Conservation (phyloP, 2,329 filamentous ascomycete species). For the Fusarium anthophilum region DNA sequence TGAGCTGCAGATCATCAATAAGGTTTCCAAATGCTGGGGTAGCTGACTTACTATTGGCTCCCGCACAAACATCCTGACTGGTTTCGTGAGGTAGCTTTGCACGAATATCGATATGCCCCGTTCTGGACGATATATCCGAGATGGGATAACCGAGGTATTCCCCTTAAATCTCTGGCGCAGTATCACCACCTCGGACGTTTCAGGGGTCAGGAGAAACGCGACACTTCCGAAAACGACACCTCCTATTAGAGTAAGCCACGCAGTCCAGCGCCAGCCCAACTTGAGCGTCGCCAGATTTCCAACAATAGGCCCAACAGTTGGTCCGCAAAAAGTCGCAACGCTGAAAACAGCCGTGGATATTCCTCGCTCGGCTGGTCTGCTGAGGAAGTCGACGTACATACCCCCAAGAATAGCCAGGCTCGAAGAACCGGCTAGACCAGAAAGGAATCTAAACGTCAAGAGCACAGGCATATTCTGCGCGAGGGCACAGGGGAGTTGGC, state of each 20-base stretch:
- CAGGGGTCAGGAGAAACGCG: background rate
- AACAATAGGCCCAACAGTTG: background rate
- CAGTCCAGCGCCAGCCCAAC: background rate
- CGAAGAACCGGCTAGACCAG: background rate
- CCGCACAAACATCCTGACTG: background rate
- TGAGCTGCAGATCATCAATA: background rate
- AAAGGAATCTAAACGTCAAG: background rate
- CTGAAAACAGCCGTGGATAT: background rate
- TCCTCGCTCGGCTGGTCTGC: background rate
- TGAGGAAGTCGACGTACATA: background rate
- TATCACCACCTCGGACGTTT: background rate
- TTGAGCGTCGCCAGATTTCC: background rate
- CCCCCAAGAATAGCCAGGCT: background rate
- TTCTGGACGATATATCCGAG: background rate
- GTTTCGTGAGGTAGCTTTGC: background rate
- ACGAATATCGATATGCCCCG: background rate
- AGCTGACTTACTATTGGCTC: background rate
- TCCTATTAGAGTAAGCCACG: background rate
- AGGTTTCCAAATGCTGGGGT: background rate
- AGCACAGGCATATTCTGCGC: background rate
- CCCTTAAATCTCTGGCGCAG: background rate
- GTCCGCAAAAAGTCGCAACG: background rate
- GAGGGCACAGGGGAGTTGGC: background rate
- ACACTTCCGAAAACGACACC: background rate
- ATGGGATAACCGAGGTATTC: background rate